A percentile compares a stretch with the other conserved stretches of the same genome.
phyloP scores from a whole-genome alignment of 139 green algal species.

The Chlorella vulgaris region DNA sequence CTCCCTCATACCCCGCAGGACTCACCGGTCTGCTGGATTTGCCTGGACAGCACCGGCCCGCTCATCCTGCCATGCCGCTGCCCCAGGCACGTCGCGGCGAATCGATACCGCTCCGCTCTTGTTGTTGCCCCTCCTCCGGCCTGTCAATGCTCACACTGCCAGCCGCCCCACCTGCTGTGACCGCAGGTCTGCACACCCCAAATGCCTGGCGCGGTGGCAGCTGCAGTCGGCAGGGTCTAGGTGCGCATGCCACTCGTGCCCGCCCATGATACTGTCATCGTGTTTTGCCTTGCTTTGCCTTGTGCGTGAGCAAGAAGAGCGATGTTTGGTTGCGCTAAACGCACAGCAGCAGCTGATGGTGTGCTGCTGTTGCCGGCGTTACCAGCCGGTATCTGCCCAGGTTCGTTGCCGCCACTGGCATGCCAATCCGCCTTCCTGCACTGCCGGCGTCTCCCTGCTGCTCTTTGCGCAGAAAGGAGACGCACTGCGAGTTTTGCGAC shows the following conservation, averaged over 20 bases:
- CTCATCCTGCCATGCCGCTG: slow-evolving; percentile 74
- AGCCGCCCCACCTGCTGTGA: not conserved
- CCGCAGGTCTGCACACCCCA: slow-evolving; percentile 55
- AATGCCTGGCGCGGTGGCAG: slow-evolving; percentile 84
- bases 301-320: too few species aligned
- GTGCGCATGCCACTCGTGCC: slow-evolving; percentile 39
- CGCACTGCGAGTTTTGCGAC: slow-evolving; percentile 88
- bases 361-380: too few species aligned
- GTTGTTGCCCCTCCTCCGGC: too few species aligned
- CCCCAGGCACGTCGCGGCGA: slow-evolving; percentile 49
- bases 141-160: not conserved
- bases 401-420: too few species aligned
- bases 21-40: slow-evolving; percentile 80
- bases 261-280: too few species aligned
- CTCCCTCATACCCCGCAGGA: slow-evolving; percentile 29
- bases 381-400: too few species aligned
- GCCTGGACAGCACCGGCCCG: slow-evolving; percentile 61
- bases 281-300: not conserved
- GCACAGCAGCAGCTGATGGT: too few species aligned
- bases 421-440: too few species aligned
- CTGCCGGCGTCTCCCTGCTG: too few species aligned
- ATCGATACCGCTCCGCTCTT: too few species aligned
- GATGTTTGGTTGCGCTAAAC: too few species aligned
- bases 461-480: slow-evolving; percentile 70
- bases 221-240: slow-evolving; percentile 83